Conservation (phyloP, 2,329 filamentous ascomycete species). For the Diaporthe batatas region DNA sequence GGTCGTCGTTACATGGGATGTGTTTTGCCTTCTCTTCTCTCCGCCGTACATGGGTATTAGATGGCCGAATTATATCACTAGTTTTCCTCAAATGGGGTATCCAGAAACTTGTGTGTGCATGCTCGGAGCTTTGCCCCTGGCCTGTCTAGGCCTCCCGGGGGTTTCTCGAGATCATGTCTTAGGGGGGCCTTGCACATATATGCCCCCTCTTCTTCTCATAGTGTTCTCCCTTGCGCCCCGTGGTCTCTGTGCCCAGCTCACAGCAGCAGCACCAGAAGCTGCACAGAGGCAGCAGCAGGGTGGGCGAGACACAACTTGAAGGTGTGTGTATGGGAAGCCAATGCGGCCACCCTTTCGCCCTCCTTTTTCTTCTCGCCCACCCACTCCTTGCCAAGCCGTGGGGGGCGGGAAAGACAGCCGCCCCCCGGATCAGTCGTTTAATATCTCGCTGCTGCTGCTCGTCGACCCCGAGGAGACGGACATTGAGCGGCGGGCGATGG, state of each 20-base stretch:
- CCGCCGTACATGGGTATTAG: neutral
- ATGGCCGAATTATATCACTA: neutral
- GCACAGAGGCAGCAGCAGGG: too few relatives aligned
- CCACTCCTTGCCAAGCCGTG: too few relatives aligned
- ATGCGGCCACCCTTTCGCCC: too few relatives aligned
- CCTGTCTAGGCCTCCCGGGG: too few relatives aligned
- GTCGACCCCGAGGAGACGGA: slow-evolving; percentile 52
- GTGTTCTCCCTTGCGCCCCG: neutral
- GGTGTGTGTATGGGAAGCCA: too few relatives aligned
- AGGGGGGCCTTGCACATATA: neutral
- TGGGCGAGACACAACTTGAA: too few relatives aligned
- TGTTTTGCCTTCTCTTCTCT: neutral
- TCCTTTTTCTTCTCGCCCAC: too few relatives aligned
- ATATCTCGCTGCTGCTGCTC: slow-evolving; percentile 34
- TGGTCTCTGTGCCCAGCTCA: neutral
- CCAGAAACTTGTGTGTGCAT: neutral
- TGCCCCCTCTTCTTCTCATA: neutral
- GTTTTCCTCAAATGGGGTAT: neutral
- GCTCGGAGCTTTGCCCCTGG: neutral
- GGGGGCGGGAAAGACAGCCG: too few relatives aligned
- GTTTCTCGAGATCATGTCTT: neutral
- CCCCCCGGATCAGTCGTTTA: slow-evolving; percentile 24
- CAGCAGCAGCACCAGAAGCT: neutral
- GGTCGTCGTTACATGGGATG: slow-evolving; percentile 9
- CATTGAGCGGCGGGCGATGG: slow-evolving; percentile 61